These are phyloP conservation scores for Juncus effusus DNA, from an alignment of 176 grass and related monocot species.

Conservation along the genomic window DNA sequence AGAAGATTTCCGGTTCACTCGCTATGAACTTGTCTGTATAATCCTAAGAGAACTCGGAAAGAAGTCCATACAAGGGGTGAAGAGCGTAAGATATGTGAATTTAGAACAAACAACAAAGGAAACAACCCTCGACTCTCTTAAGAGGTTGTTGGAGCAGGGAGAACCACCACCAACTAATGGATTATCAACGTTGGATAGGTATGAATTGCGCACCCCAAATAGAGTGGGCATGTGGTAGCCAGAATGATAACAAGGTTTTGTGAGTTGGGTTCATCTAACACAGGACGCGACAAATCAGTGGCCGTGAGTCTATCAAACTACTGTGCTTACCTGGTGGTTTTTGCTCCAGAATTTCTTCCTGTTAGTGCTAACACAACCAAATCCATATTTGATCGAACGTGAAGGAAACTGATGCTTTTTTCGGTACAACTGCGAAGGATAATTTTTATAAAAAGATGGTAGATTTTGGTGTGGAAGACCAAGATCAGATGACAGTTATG, in stretches of 20 bases:
- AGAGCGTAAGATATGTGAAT: not conserved
- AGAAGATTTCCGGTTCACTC: no score
- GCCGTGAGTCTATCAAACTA: not conserved
- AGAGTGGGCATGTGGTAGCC: not conserved
- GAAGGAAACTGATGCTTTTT: not conserved
- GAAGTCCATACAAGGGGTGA: not conserved
- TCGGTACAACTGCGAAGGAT: not conserved
- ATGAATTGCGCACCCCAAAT: not conserved
- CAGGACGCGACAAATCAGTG: not conserved
- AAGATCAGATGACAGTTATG: not conserved
- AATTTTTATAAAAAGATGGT: not conserved
- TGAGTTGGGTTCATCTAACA: not conserved
- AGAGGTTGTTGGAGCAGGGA: not conserved
- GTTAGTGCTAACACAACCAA: not conserved
- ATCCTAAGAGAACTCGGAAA: no score
- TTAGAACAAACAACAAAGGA: not conserved
- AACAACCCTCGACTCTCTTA: not conserved
- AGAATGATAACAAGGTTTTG: slow-evolving; percentile 8
- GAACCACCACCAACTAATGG: not conserved
- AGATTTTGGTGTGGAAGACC: not conserved
- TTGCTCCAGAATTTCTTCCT: slow-evolving; percentile 23
- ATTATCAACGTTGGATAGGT: not conserved
- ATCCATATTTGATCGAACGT: not conserved
- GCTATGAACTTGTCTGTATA: not conserved
- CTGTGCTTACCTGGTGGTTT: slow-evolving; percentile 1